Evolutionary conservation across 495 filamentous ascomycete species (phyloP).

Genomic region (Pseudevernia furfuracea): DNA sequence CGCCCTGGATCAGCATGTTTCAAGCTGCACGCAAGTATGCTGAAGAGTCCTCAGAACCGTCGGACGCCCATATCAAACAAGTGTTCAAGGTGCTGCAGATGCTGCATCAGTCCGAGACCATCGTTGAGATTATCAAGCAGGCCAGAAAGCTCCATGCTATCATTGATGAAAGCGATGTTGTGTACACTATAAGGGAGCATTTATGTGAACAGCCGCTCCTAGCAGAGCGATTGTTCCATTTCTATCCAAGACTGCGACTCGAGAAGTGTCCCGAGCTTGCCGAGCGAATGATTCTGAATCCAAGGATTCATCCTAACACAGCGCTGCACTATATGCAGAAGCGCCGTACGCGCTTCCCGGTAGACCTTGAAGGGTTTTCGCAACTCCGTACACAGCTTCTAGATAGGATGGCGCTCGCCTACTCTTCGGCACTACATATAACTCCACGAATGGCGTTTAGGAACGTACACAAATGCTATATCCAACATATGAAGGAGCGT

Average conservation of each 20-base stretch:
- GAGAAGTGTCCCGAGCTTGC: conserved; percentile 24
- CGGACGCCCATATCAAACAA: not conserved
- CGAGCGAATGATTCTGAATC: conserved; percentile 19
- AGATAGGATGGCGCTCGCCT: conserved; percentile 27
- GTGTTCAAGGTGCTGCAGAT: conserved; percentile 19
- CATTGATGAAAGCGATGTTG: conserved; percentile 7
- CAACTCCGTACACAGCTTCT: conserved; percentile 15
- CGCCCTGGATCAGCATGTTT: conserved; percentile 11
- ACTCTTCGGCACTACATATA: conserved; percentile 17
- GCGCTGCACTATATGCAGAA: conserved; percentile 12
- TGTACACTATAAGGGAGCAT: conserved; percentile 13
- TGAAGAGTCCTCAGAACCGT: not conserved
- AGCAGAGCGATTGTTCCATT: conserved; percentile 17
- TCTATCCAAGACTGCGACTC: conserved; percentile 12
- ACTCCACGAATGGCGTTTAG: conserved; percentile 24
- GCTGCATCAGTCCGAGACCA: conserved; percentile 14
- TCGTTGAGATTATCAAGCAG: conserved; percentile 13
- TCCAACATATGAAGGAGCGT: conserved; percentile 22
- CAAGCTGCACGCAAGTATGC: not conserved
- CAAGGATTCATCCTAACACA: conserved; percentile 4
- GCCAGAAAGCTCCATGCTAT: not conserved
- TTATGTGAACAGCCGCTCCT: not conserved
- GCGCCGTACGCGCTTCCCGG: not conserved
- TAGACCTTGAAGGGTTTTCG: not conserved
- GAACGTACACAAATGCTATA: conserved; percentile 27